Percentiles rank a stretch among this genome's conserved stretches.
Conservation (phyloP, 805 yeast species). For the Wickerhamiella bombiphila region DNA sequence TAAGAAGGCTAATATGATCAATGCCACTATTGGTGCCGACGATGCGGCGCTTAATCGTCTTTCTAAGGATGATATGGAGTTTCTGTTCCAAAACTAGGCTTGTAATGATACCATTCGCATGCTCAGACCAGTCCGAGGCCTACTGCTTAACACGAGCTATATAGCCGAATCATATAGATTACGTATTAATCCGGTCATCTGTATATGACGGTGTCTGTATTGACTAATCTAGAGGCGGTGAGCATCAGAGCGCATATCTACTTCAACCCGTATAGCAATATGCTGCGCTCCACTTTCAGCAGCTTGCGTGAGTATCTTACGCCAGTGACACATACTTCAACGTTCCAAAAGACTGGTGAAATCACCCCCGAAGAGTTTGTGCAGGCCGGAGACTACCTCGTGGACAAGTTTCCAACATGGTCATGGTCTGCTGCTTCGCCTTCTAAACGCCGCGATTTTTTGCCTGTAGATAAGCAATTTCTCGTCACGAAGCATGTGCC, state of each 20-base stretch:
- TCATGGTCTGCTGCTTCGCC: constrained; percentile 57
- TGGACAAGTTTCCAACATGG: constrained; percentile 93
- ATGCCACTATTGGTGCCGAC: constrained; percentile 89
- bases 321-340: constrained; percentile 76
- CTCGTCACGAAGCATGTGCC: constrained; percentile 85
- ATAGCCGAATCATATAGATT: no score
- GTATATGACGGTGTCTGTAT: no score
- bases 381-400: constrained; percentile 83
- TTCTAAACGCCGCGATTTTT: constrained; percentile 44
- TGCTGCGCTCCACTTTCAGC: constrained; percentile 11
- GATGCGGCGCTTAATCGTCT: constrained; percentile 77
- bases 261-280: no score
- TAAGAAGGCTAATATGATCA: constrained; percentile 95
- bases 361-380: constrained; percentile 94
- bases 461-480: constrained; percentile 79
- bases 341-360: constrained; percentile 75
- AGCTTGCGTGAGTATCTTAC: constrained; percentile 75
- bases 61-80: constrained; percentile 90
- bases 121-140: no score
- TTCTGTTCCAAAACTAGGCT: constrained; percentile 64
- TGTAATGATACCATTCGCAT: background rate
- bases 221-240: no score
- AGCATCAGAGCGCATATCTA: no score
- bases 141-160: no score
- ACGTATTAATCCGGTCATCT: no score